Base-by-base conservation (phyloP, 495 filamentous ascomycete species). In the Xylaria longipes region DNA sequence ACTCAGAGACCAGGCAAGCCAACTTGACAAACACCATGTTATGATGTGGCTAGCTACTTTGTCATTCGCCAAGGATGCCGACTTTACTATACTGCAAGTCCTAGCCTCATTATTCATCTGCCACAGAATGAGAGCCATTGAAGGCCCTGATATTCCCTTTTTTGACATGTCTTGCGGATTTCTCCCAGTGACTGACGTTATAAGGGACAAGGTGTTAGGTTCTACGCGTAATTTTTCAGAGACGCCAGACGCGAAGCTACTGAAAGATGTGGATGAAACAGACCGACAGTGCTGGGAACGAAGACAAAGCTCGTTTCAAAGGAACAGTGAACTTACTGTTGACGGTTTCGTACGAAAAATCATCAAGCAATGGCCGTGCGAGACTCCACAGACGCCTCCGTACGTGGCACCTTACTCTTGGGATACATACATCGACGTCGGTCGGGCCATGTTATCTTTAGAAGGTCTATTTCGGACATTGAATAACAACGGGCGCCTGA, bases 11-110 rank as follows among this genome's bases (percentile, higher is more conserved):
- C 33, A 17, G 22, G 31, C 31, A 2, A 50, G 9, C 1, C 61
- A 68, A 12, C 37, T 72, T 15, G 67, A 82, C 64, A 82, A 74
- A 69, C 84, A 78, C 65, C 73, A 75, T 22, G 31, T 86, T 0
- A 85, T 87, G 82, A 79, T 87, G 15, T 83, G 81, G 75, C 75
- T 88, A 9, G 29, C 64, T 33, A 67, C 64, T 17, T 39, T 88
- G 62, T 75, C 83, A 33, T 45, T 84, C 72, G 62, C 72, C 74
- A 0, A 61, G 73, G 35, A 65, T 73, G 7, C 54, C 3, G 64
- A 84, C 9, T 71, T 80, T 71, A 25, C 56, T 14, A 62, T 85
- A 3, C 56, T 86, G 25, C 77, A 83, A 37, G 73, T 79, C 1
- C 50, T 87, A 31, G 75, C 82, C 22, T 76, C 82, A 4, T 76